Percentiles rank a stretch among this genome's conserved stretches.
These are phyloP conservation scores for Asterophora lycoperdoides DNA, from an alignment of 768 basidiomycete species.

Conservation along the genomic window DNA sequence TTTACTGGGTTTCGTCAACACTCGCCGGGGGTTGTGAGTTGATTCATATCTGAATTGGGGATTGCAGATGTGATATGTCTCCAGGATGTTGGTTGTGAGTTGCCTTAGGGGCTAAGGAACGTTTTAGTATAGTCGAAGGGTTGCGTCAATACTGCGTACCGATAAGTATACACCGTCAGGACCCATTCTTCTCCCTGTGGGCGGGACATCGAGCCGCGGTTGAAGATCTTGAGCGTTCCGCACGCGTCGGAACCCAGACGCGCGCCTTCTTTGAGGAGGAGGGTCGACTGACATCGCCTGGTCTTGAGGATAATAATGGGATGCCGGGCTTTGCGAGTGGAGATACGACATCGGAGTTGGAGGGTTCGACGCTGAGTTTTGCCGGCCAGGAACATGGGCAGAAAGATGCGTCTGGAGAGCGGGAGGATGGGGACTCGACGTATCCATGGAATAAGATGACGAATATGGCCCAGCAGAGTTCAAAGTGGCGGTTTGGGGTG, in stretches of 20 bases:
- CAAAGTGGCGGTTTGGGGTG: constrained; percentile 44
- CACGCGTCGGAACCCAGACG: constrained; percentile 75
- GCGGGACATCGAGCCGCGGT: constrained; percentile 62
- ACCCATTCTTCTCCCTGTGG: constrained; percentile 71
- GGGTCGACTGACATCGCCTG: constrained; percentile 72
- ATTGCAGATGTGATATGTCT: constrained; percentile 94
- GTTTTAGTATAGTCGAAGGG: constrained; percentile 7
- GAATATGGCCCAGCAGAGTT: constrained; percentile 34
- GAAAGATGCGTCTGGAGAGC: constrained; percentile 47
- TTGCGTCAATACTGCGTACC: constrained; percentile 44
- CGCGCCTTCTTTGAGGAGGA: constrained; percentile 57
- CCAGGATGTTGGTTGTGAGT: constrained; percentile 81
- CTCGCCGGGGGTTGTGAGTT: constrained; percentile 89
- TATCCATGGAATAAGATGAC: constrained; percentile 57
- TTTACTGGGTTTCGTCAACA: constrained; percentile 97
- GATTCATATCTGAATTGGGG: constrained; percentile 94
- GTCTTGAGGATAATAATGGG: constrained; percentile 59
- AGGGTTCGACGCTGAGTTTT: constrained; percentile 62
- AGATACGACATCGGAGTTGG: constrained; percentile 69
- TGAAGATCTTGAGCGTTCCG: constrained; percentile 73
- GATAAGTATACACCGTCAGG: constrained; percentile 74
- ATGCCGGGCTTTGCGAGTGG: constrained; percentile 45
- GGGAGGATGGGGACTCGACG: constrained; percentile 58
- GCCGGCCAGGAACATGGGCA: constrained; percentile 44
- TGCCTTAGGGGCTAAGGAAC: constrained; percentile 49